Base-by-base conservation (phyloP, 441 rosid genomes). In the Cnidoscolus chayamansa region DNA sequence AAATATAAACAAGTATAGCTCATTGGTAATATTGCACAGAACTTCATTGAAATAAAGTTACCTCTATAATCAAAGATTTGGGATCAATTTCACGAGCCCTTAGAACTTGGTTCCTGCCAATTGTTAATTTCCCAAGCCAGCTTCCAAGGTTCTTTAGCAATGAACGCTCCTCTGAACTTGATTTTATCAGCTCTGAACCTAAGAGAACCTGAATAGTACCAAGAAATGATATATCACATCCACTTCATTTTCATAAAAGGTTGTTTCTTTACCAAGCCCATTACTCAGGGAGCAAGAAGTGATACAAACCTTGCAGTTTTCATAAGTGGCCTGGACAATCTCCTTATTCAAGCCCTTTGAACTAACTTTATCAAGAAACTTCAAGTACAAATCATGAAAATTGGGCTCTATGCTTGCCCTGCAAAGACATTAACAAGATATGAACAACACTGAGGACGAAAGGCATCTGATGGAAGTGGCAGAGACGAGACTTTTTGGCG, bases 361-460 rank as follows among this genome's bases (percentile, higher is more conserved):
- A 81, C 81, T 87, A 72, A 91, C 87, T 83, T 91, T 96, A 74
- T 96, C 98, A 78, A 96, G 83, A 80, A 96, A 96, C 82, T 93
- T 96, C 81, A 96, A 87, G 86, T 96, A 96, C 84, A 96, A 73
- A 66, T 96, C 98, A 68, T 96, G 99, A 81, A 96, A 96, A 86
- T 96, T 96, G 8, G 96, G 99, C 77, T 96, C 98, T 68, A 96
- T 96, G 87, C 99, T 96, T 71, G 99, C 99, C 79, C 99, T 96
- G 92, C 58, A 53, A 76, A 65, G 68, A 61, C 43, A 71, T 69
- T 48, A 45, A 19, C 55, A 11, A 75, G 47, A 62, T 11, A 60
- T 35, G 50, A 61, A 40, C 45, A 0, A 61, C 10, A 70, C 1
- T 16, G 45, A 40, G 45, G 45, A 40, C 2, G 25, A 40, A 25